Evolutionary conservation across 225 moss, liverwort and hornwort genomes (phyloP).

Genomic region (Thuidium tamariscinum): DNA sequence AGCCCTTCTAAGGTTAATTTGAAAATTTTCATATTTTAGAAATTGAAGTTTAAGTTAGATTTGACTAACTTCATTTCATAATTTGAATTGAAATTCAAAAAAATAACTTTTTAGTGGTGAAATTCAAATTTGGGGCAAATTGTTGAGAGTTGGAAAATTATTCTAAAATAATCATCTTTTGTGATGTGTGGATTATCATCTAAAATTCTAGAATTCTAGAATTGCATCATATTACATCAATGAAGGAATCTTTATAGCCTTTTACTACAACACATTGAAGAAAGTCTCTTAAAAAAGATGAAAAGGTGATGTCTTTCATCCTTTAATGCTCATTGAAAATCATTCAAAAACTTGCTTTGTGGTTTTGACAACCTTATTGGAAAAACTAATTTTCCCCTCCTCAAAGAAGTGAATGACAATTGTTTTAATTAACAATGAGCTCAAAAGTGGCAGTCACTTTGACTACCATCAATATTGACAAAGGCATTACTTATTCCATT

Average conservation of each 20-base stretch:
- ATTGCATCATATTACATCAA: neutral
- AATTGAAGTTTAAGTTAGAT: neutral
- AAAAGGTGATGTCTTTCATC: neutral
- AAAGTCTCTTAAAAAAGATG: neutral
- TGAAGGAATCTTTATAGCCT: neutral
- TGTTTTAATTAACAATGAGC: neutral
- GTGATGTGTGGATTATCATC: neutral
- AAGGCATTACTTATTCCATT: neutral
- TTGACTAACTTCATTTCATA: neutral
- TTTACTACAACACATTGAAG: rapidly evolving
- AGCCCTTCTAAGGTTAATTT: too few species aligned
- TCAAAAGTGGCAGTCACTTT: too few species aligned
- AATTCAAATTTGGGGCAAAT: neutral
- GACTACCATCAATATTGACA: too few species aligned
- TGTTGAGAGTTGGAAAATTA: rapidly evolving
- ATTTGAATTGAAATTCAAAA: neutral
- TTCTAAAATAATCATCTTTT: neutral
- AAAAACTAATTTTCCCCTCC: neutral
- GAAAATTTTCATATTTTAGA: neutral
- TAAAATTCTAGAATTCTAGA: neutral
- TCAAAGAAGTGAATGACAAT: rapidly evolving
- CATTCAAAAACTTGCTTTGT: rapidly evolving
- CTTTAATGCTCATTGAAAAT: neutral
- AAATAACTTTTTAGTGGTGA: neutral
- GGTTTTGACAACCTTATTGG: rapidly evolving